Base-by-base conservation (phyloP, 148 eudicot species). In the Amaranthus cruentus region DNA sequence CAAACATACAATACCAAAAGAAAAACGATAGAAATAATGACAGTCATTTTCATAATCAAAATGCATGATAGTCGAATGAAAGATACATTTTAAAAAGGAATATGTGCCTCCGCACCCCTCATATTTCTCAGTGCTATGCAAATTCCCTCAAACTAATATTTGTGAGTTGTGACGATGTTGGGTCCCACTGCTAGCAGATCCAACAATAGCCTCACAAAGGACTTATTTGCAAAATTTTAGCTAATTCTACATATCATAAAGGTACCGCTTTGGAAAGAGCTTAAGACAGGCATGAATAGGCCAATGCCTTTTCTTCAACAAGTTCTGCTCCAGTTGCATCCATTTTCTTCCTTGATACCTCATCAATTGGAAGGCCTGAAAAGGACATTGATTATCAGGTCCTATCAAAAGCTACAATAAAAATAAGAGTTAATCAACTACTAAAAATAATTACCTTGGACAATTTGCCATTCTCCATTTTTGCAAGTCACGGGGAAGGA, bases 401-500 rank as follows among this genome's bases (percentile, higher is more conserved):
- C 48, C 9, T 0, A 13, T 9, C 10, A 28, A 48, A 49, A 74
- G 42, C 62, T 12, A 47, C 44, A 6, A 15, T 7, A 9, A 54
- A 14, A 18, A 18, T 12, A 18, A 6, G 4, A 55, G 18, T 46
- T 1, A 52, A 6, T 46, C 54, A 66, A 18, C 18, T 18, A 18
- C 18, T 18, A 18, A 18, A 18, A 55, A 58, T 38, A 9, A 69
- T 80, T 77, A 92, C 97, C 97, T 88, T 92, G 97, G 72, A 92
- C 97, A 69, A 92, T 92, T 48, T 80, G 71, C 97, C 97, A 92
- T 70, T 89, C 97, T 77, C 98, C 98, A 55, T 80, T 81, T 55
- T 81, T 73, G 70, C 98, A 91, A 53, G 96, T 90, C 49, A 95
- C 98, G 6, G 98, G 98, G 89, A 95, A 95, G 21, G 98, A 95